Percentiles rank a stretch among this genome's conserved stretches.
These are phyloP conservation scores for Colletotrichum neosansevieriae DNA, from an alignment of 2,329 filamentous ascomycete genomes.

Conservation along the genomic window DNA sequence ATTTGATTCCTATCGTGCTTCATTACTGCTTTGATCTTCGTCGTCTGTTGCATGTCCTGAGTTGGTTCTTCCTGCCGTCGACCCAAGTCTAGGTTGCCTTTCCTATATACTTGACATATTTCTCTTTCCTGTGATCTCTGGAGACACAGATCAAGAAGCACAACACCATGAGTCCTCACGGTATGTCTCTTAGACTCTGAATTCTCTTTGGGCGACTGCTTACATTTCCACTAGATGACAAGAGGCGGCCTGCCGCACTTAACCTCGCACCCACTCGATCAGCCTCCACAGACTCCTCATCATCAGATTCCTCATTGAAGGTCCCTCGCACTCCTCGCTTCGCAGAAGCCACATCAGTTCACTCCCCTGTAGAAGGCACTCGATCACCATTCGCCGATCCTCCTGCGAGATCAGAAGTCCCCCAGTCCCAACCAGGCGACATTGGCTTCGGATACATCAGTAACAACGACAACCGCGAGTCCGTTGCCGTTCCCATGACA, in stretches of 20 bases:
- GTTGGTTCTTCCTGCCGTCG: slow-evolving; percentile 17
- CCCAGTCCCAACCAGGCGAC: slow-evolving; percentile 81
- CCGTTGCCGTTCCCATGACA: slow-evolving; percentile 72
- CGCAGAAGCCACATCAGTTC: slow-evolving; percentile 82
- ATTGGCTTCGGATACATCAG: slow-evolving; percentile 93
- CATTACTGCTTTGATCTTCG: slow-evolving; percentile 49
- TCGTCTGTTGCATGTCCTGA: slow-evolving; percentile 45
- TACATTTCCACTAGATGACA: slow-evolving; percentile 60
- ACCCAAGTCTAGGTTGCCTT: slow-evolving; percentile 37
- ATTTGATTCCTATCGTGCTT: slow-evolving; percentile 53
- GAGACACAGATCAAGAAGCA: slow-evolving; percentile 37
- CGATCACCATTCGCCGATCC: slow-evolving; percentile 71
- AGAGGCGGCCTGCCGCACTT: slow-evolving; percentile 67
- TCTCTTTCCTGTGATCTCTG: slow-evolving; percentile 33
- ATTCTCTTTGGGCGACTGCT: slow-evolving; percentile 17
- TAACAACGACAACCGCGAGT: slow-evolving; percentile 57
- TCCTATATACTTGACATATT: slow-evolving; percentile 36
- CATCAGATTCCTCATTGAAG: slow-evolving; percentile 70
- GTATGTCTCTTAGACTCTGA: slow-evolving; percentile 47
- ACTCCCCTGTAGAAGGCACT: slow-evolving; percentile 77
- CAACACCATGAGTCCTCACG: slow-evolving; percentile 55
- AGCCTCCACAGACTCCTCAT: slow-evolving; percentile 62
- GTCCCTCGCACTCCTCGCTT: slow-evolving; percentile 82
- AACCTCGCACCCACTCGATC: slow-evolving; percentile 64
- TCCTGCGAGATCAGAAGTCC: slow-evolving; percentile 66